Base-by-base conservation (phyloP, 352 stramenopile genomes). In the Globisporangium splendens region DNA sequence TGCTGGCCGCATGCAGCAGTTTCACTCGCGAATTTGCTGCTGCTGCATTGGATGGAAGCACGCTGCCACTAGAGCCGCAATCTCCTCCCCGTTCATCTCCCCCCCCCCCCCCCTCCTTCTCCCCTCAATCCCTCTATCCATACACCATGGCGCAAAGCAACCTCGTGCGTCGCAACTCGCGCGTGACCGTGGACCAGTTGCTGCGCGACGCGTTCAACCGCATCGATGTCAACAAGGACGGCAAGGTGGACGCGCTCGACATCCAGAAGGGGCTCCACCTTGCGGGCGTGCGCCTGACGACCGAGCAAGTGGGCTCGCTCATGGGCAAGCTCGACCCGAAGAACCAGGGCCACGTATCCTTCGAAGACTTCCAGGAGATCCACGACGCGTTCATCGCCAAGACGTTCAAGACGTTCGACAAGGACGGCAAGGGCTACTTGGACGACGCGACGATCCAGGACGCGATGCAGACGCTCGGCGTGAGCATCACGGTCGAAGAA, bases 101-200 rank as follows among this genome's bases (percentile, higher is more conserved):
- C 6, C 39, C 8, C 10, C 38, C 38, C 14, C 35, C 38, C 20
- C 15, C 20, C 2, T 28, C 13, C 39, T 3, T 21, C 18, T 46
- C 33, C 43, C 51, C 12, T 50, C 38, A n/a, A 18, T 58, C 52
- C 14, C n/a, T 59, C 54, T 42, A 24, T 52, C 22, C n/a, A 43
- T 20, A 60, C 13, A 51, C 18, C 20, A 60, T 60, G 54, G 54
- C 54, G 41, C 42, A 60, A 31, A 15, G 47, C n/a, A 70, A 64
- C 56, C 74, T 93, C 42, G 67, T 91, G 63, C 83, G 83, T 43
- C 81, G 83, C 74, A 88, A 80, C 63, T 93, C 83, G 65, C 83
- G 83, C 54, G 62, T 90, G 47, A 91, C 83, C 7, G 83, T 93
- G 13, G 83, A 93, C 65, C 63, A 78, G 42, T 68, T 93, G 31